Conservation (phyloP, 768 basidiomycete species). For the Serendipita sp. region DNA sequence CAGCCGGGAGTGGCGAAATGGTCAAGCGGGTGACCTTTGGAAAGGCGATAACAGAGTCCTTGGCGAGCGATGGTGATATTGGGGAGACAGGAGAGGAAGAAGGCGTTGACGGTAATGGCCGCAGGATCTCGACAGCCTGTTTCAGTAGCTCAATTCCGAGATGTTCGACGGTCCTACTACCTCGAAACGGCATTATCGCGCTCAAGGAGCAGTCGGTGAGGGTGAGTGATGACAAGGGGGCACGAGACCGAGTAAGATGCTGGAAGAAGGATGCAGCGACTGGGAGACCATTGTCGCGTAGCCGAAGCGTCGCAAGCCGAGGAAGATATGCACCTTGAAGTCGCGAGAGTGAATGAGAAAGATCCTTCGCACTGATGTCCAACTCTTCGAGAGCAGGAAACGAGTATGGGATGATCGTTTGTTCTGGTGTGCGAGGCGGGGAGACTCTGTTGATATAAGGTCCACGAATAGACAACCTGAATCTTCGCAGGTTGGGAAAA, state of each 20-base stretch:
- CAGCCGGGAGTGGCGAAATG: background rate
- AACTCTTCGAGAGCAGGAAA: background rate
- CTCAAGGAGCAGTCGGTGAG: background rate
- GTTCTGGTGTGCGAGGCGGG: background rate
- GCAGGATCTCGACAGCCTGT: background rate
- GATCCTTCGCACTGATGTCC: conserved; percentile 4
- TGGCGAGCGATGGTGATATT: background rate
- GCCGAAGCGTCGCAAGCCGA: background rate
- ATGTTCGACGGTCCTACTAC: background rate
- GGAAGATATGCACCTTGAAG: background rate
- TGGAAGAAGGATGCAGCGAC: background rate
- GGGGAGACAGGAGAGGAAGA: background rate
- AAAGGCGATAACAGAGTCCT: background rate
- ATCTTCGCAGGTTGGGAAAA: background rate
- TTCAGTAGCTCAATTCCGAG: background rate
- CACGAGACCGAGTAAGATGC: background rate
- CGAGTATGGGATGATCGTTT: background rate
- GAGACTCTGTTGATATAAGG: background rate
- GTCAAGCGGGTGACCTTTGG: background rate
- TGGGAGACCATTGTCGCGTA: background rate
- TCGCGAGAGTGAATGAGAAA: background rate
- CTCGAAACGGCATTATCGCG: background rate
- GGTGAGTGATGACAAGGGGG: background rate
- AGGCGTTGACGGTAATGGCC: background rate
- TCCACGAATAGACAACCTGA: background rate